A percentile compares a stretch with the other conserved stretches of the same genome.
Conservation (phyloP, 139 green algal species). For the Picochlorum sp. region DNA sequence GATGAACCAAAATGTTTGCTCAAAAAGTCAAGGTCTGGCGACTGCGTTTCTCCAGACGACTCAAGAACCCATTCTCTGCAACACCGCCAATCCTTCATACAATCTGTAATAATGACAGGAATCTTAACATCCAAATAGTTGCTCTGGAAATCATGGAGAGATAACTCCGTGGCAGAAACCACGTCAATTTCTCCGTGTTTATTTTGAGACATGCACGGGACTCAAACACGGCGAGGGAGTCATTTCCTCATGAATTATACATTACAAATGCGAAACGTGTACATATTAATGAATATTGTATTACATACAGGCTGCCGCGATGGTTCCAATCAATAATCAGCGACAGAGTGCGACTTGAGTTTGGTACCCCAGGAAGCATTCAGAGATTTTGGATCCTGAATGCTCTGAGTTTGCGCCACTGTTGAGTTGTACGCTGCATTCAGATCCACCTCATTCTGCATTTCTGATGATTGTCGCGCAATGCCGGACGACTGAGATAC, state of each 20-base stretch:
- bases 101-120: conserved; percentile 19
- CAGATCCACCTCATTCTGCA: neutral
- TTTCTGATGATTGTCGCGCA: neutral
- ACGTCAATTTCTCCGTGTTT: neutral
- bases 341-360: neutral
- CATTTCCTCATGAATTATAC: too few species aligned
- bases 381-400: neutral
- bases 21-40: conserved; percentile 2
- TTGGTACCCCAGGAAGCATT: neutral
- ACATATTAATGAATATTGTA: too few species aligned
- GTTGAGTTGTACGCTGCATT: neutral
- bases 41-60: too few species aligned
- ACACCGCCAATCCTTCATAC: conserved; percentile 10
- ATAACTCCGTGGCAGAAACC: neutral
- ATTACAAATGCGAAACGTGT: too few species aligned
- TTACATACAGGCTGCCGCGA: too few species aligned
- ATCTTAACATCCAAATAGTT: conserved; percentile 18
- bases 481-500: too few species aligned
- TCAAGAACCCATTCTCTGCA: conserved; percentile 3
- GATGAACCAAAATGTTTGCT: neutral
- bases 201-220: too few species aligned
- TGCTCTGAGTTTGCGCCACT: conserved; percentile 1
- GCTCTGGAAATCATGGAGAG: conserved; percentile 12
- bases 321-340: neutral
- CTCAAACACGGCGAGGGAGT: too few species aligned